Conservation (phyloP, 2,329 filamentous ascomycete species). For the Aspergillus pseudotamarii region DNA sequence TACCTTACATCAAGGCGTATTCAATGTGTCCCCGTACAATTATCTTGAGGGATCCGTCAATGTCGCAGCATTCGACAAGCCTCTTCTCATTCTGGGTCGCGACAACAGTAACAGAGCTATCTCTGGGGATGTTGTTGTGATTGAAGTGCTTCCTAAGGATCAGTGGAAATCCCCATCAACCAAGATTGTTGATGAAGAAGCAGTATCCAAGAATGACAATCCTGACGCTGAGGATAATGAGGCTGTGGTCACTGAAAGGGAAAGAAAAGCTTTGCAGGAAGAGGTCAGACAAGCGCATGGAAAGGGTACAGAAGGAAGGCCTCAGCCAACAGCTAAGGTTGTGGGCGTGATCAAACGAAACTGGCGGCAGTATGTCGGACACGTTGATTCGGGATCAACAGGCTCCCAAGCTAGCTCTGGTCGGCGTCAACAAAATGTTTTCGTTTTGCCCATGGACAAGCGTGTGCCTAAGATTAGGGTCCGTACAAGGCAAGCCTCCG, state of each 20-base stretch:
- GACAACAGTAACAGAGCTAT: slow-evolving; percentile 96
- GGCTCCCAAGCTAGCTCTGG: slow-evolving; percentile 73
- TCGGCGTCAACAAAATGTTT: slow-evolving; percentile 86
- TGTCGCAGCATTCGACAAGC: slow-evolving; percentile 85
- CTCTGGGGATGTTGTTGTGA: slow-evolving; percentile 87
- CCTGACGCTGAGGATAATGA: slow-evolving; percentile 76
- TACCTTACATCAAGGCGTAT: slow-evolving; percentile 88
- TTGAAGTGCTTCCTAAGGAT: slow-evolving; percentile 88
- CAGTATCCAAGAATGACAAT: slow-evolving; percentile 89
- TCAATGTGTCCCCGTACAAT: slow-evolving; percentile 97
- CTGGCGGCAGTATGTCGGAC: slow-evolving; percentile 97
- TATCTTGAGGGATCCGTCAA: slow-evolving; percentile 93
- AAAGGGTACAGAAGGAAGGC: slow-evolving; percentile 71
- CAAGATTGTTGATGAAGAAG: slow-evolving; percentile 93
- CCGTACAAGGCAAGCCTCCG: slow-evolving; percentile 83
- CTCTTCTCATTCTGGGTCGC: slow-evolving; percentile 82
- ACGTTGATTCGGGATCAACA: slow-evolving; percentile 85
- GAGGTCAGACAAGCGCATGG: slow-evolving; percentile 86
- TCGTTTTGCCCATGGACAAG: slow-evolving; percentile 97
- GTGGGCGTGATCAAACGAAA: slow-evolving; percentile 93
- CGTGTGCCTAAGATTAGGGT: slow-evolving; percentile 94
- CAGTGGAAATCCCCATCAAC: slow-evolving; percentile 97
- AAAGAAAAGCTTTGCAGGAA: slow-evolving; percentile 84
- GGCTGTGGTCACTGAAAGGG: slow-evolving; percentile 83
- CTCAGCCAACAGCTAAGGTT: slow-evolving; percentile 88